Conservation (phyloP, 2,329 filamentous ascomycete species). For the Penicillium hordei region DNA sequence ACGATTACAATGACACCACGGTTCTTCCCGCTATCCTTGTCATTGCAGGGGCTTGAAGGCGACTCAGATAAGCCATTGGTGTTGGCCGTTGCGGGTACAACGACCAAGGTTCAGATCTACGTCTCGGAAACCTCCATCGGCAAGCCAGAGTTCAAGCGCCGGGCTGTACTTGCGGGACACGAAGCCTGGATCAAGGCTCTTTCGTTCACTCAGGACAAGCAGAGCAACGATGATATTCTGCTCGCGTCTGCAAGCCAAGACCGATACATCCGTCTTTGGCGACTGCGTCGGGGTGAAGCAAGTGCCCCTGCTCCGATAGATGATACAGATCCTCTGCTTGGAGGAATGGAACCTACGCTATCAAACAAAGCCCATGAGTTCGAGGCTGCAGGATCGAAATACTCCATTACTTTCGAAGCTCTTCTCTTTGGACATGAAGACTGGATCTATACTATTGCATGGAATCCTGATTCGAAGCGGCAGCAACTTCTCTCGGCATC, state of each 20-base stretch:
- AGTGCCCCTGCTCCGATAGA: conserved; percentile 50
- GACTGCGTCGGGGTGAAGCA: conserved; percentile 70
- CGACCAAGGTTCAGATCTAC: conserved; percentile 77
- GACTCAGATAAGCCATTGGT: conserved; percentile 54
- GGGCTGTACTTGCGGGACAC: conserved; percentile 79
- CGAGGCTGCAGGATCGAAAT: conserved; percentile 60
- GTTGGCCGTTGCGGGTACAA: conserved; percentile 84
- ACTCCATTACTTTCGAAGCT: conserved; percentile 88
- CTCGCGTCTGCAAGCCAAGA: conserved; percentile 95
- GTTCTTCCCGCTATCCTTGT: conserved; percentile 78
- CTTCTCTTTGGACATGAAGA: conserved; percentile 93
- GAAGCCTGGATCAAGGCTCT: conserved; percentile 93
- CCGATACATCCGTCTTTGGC: conserved; percentile 94
- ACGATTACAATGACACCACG: conserved; percentile 71
- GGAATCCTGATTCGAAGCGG: conserved; percentile 59
- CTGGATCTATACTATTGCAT: conserved; percentile 90
- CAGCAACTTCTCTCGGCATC: conserved; percentile 83
- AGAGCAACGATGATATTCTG: conserved; percentile 64
- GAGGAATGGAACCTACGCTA: conserved; percentile 63
- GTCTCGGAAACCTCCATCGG: conserved; percentile 52
- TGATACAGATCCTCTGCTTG: conserved; percentile 39
- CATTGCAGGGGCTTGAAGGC: conserved; percentile 62
- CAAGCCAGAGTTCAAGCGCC: conserved; percentile 61
- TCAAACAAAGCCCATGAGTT: conserved; percentile 89
- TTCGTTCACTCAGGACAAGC: conserved; percentile 68